phyloP scores from a whole-genome alignment of 768 basidiomycete species.

The Fistulinella prunicolor region DNA sequence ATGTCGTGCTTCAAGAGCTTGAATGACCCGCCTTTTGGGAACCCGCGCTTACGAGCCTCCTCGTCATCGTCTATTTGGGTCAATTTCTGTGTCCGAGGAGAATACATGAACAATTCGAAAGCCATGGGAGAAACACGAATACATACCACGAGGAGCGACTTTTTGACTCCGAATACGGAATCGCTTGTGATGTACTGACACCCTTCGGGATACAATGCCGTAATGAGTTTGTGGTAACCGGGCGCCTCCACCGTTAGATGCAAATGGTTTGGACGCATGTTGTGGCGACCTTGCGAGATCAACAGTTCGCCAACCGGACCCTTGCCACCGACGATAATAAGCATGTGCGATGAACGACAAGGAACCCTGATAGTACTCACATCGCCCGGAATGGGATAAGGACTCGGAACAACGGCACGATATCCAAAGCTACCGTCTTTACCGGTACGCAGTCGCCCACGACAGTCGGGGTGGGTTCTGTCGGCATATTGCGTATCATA shows the following conservation, averaged over 20 bases:
- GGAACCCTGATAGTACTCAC: constrained; percentile 28
- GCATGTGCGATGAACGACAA: constrained; percentile 3
- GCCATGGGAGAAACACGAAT: background rate
- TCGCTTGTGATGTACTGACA: constrained; percentile 68
- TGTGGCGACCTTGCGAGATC: constrained; percentile 56
- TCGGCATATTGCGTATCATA: constrained; percentile 54
- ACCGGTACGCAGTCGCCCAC: constrained; percentile 59
- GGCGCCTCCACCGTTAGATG: constrained; percentile 71
- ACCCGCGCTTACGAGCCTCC: too few species aligned
- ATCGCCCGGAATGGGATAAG: constrained; percentile 75
- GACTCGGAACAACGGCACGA: constrained; percentile 63
- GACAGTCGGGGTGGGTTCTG: constrained; percentile 63
- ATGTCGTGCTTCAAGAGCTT: constrained; percentile 47
- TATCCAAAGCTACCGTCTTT: constrained; percentile 66
- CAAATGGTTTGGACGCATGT: constrained; percentile 77
- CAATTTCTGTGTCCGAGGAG: too few species aligned
- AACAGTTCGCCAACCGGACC: constrained; percentile 73
- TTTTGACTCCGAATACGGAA: constrained; percentile 80
- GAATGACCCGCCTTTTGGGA: constrained; percentile 41
- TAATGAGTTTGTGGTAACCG: constrained; percentile 69
- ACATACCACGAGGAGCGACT: constrained; percentile 71
- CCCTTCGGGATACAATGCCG: constrained; percentile 72
- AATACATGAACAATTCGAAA: constrained; percentile 1
- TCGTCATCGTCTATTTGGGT: too few species aligned
- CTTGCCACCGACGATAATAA: constrained; percentile 27